Conservation (phyloP, 1,284 basidiomycete species). For the Gymnopus androsaceus region DNA sequence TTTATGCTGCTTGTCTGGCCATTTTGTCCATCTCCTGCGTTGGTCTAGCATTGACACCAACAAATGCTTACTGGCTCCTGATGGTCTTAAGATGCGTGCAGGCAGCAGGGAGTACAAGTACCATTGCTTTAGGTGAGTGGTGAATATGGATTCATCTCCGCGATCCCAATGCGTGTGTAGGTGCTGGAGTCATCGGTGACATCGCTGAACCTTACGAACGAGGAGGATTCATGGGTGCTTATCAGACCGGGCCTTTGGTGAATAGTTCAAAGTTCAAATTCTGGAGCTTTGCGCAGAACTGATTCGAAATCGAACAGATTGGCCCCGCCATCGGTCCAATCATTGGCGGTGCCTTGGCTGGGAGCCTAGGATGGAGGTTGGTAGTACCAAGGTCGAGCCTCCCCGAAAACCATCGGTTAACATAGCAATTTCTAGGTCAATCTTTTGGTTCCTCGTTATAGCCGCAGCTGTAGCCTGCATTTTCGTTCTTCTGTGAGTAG, state of each 20-base stretch:
- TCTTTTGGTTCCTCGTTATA: conserved; percentile 81
- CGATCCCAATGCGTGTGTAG: conserved; percentile 26
- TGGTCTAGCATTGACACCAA: conserved; percentile 61
- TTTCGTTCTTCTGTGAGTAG: conserved; percentile 57
- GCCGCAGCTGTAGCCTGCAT: conserved; percentile 53
- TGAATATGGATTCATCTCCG: neutral
- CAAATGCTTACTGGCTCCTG: conserved; percentile 60
- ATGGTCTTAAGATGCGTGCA: conserved; percentile 63
- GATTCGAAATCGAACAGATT: conserved; percentile 20
- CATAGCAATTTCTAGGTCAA: conserved; percentile 44
- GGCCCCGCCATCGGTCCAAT: conserved; percentile 55
- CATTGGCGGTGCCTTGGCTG: conserved; percentile 60
- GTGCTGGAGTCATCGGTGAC: conserved; percentile 58
- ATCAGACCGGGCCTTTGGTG: conserved; percentile 22
- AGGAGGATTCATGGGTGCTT: conserved; percentile 54
- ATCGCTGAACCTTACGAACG: conserved; percentile 54
- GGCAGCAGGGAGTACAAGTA: conserved; percentile 61
- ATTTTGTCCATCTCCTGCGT: conserved; percentile 55
- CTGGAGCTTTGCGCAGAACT: conserved; percentile 22
- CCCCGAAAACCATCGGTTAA: neutral
- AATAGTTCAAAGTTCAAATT: neutral
- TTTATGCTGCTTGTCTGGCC: conserved; percentile 54
- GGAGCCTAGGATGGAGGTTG: conserved; percentile 67
- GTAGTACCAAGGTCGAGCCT: conserved; percentile 14
- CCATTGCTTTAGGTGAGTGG: conserved; percentile 50